Evolutionary conservation across 2,329 filamentous ascomycete species (phyloP), one percentile per base, ranked within the genome.

Genomic region (Coleophoma cylindrospora): DNA sequence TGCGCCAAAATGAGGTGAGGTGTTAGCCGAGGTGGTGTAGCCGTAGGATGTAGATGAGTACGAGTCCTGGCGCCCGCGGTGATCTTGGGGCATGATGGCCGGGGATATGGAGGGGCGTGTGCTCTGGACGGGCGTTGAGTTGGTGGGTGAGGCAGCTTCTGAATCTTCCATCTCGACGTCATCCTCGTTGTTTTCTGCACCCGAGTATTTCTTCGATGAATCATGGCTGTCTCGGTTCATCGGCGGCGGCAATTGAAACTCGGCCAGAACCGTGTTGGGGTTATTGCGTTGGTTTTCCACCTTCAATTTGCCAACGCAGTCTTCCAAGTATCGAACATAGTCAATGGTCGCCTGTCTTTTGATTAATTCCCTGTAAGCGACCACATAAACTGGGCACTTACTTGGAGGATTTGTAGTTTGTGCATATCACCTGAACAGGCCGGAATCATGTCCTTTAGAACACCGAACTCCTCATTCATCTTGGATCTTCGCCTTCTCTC

Each of bases 391-490:
- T 51, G 40, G 47, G 6, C 22, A 68, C 77, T 56, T 67, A 95
- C 91, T 81, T 96, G 91, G 46, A 97, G 72, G 59, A 97, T 96
- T 14, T 91, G 91, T 50, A 97, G 74, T 70, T 99, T 99, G 69
- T 97, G 94, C 94, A 97, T 97, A 64, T 97, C 92, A 7, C 91
- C 91, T n/a, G 81, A 83, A 68, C 94, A 97, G 2, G 94, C 92
- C 1, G 94, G 94, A 50, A 97, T 95, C 88, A 99, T 91, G 61
- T 86, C 81, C 71, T 97, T 97, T 57, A 97, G 72, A 14, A 95
- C 87, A 2, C 84, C 87, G 71, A 97, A 97, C 70, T 97, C 94
- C 67, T 97, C 92, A 60, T 99, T 97, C 92, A 97, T 99, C 74
- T 97, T 99, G 12, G 89, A 95, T 54, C 94, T 78, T 61, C 94